Base-by-base conservation (phyloP, 2,329 filamentous ascomycete species). In the Alternaria conjuncta region DNA sequence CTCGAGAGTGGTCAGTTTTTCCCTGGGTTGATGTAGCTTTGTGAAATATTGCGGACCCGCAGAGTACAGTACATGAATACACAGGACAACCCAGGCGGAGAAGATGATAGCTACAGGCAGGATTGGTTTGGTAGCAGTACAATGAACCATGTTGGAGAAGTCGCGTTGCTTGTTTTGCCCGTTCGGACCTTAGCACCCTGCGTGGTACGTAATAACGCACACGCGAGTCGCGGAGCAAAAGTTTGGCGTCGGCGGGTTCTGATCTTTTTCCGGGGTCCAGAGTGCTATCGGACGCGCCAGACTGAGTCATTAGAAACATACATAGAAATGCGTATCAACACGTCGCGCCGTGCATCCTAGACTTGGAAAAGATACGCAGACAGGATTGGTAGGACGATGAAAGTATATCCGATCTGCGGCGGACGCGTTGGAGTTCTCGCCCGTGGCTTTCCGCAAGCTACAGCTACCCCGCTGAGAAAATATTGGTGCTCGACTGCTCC, bases 391-490 rank as follows among this genome's bases (percentile, higher is more conserved):
- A 44, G 28, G 59, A 65, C 36, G 51, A 75, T 75, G 73, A 76
- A 62, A 64, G 65, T 72, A 65, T 70, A 68, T 71, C 72, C 71
- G 76, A 77, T 74, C 64, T 74, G 74, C 71, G 68, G 73, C 68
- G 66, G 69, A 64, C 71, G 72, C 69, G 69, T 64, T 67, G 62
- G 66, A 65, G 71, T 64, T 66, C 64, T 64, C 60, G 55, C 68
- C 74, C 71, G 72, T 72, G 65, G 66, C 61, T 76, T 74, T 72
- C 72, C 70, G 69, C 68, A 63, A 60, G 68, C 63, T 66, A 67
- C 61, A 73, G 67, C 75, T 76, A 78, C 75, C 73, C 74, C 75
- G 71, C 74, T 60, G 57, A 62, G 65, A 71, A 70, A 68, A 71
- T 66, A 73, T 71, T 71, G 62, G 69, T 68, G 70, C 62, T 60